Percentiles rank a stretch among this genome's conserved stretches.
phyloP scores from a whole-genome alignment of 164 flowering plant genomes.

The Aristolochia californica region DNA sequence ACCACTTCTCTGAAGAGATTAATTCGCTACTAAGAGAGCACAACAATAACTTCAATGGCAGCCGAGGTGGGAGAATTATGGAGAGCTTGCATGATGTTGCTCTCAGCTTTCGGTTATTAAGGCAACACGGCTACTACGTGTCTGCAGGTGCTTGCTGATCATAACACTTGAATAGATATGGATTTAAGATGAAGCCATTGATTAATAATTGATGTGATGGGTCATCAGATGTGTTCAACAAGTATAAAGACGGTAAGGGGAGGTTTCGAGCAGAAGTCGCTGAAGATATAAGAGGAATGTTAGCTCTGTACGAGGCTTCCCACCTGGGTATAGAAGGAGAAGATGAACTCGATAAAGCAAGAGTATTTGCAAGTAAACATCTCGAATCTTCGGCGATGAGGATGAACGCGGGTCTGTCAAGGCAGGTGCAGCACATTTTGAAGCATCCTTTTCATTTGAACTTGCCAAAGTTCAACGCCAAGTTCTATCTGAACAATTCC shows the following conservation, averaged over 20 bases:
- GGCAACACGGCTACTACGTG: conserved; percentile 15
- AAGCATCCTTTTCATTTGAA: conserved; percentile 34
- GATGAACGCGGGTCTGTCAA: conserved; percentile 10
- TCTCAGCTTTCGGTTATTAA: conserved; percentile 22
- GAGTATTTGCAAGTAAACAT: conserved; percentile 13
- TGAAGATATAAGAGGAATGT: conserved; percentile 1
- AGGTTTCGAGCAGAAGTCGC: not conserved
- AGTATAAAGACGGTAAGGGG: not conserved
- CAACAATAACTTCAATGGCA: not conserved
- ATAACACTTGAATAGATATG: not conserved
- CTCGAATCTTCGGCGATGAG: conserved; percentile 13
- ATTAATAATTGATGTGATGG: not conserved
- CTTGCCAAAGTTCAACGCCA: conserved; percentile 24
- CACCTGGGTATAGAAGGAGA: conserved; percentile 36
- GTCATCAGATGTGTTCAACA: not conserved
- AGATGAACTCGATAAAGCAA: conserved; percentile 34
- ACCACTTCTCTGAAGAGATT: conserved; percentile 29
- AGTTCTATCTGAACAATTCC: conserved; percentile 5
- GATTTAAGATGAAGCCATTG: not conserved
- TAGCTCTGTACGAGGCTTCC: conserved; percentile 24
- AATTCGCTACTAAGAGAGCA: conserved; percentile 2
- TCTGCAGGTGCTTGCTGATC: conserved; percentile 8
- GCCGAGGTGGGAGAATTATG: no score
- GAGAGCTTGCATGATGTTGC: conserved; percentile 13
- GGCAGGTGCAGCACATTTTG: conserved; percentile 15